These are phyloP conservation scores for Coniferiporia sulphurascens DNA, from an alignment of 1,284 basidiomycete genomes.

Conservation along the genomic window DNA sequence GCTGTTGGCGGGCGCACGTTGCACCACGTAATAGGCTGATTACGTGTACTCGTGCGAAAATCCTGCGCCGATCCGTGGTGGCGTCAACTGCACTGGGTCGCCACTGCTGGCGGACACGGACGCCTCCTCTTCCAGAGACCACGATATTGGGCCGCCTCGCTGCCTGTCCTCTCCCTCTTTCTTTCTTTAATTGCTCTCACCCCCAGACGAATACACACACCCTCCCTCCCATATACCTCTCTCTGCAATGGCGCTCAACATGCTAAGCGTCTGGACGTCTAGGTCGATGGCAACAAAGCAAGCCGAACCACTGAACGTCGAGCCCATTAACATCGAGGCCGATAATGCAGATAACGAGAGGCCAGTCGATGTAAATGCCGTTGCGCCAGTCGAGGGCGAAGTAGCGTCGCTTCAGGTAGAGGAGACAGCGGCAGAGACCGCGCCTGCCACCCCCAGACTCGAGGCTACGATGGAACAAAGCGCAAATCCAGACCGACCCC, in stretches of 20 bases:
- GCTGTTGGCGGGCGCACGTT: not conserved
- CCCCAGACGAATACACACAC: not conserved
- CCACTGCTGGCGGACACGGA: not conserved
- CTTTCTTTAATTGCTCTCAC: slow-evolving; percentile 1
- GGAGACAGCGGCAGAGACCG: not conserved
- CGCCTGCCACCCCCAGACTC: not conserved
- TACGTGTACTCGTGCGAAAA: not conserved
- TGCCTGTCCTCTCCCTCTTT: not conserved
- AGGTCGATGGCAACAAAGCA: not conserved
- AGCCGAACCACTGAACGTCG: not conserved
- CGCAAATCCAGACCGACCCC: not conserved
- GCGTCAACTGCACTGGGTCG: too few species aligned
- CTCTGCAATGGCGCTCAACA: slow-evolving; percentile 10
- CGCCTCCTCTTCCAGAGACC: not conserved
- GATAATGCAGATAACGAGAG: not conserved
- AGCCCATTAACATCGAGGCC: not conserved
- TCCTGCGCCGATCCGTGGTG: not conserved
- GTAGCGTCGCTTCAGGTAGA: not conserved
- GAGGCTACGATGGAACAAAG: not conserved
- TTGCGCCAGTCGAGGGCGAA: slow-evolving; percentile 1
- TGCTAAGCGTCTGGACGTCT: slow-evolving; percentile 7
- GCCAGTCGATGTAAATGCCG: slow-evolving; percentile 5
- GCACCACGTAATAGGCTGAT: not conserved
- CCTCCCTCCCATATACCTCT: not conserved
- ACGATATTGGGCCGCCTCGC: not conserved